These are phyloP conservation scores for Ceratocystis variospora DNA, from an alignment of 2,329 filamentous ascomycete genomes.

Conservation along the genomic window DNA sequence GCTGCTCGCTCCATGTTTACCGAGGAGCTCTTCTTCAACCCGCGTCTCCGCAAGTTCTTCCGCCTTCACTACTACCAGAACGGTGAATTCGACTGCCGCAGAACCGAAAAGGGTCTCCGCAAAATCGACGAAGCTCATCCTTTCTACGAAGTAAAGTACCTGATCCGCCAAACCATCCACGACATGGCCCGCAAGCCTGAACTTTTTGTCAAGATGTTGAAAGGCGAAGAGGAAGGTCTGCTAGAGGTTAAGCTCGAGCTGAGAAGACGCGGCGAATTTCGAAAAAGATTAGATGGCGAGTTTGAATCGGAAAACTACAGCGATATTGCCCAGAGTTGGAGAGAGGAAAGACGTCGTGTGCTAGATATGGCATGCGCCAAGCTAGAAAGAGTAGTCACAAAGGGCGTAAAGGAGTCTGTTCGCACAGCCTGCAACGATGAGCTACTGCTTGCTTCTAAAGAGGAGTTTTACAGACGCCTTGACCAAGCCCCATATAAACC, in stretches of 20 bases:
- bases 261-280: constrained; percentile 62
- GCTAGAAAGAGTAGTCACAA: constrained; percentile 69
- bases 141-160: constrained; percentile 96
- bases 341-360: constrained; percentile 70
- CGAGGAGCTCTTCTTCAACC: constrained; percentile 78
- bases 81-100: constrained; percentile 70
- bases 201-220: constrained; percentile 91
- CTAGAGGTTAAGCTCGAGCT: constrained; percentile 73
- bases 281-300: constrained; percentile 60
- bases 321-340: constrained; percentile 90
- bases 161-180: constrained; percentile 72
- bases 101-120: constrained; percentile 86
- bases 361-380: constrained; percentile 69
- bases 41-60: constrained; percentile 78
- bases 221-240: constrained; percentile 85
- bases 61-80: constrained; percentile 70
- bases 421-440: constrained; percentile 89
- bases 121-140: constrained; percentile 91
- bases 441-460: constrained; percentile 73
- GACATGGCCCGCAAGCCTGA: constrained; percentile 76
- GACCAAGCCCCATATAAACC: constrained; percentile 96
- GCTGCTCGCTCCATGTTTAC: constrained; percentile 79
- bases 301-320: constrained; percentile 94
- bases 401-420: constrained; percentile 87
- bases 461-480: constrained; percentile 76